Conservation (phyloP, 768 basidiomycete genomes). For the Mycena vulgaris region DNA sequence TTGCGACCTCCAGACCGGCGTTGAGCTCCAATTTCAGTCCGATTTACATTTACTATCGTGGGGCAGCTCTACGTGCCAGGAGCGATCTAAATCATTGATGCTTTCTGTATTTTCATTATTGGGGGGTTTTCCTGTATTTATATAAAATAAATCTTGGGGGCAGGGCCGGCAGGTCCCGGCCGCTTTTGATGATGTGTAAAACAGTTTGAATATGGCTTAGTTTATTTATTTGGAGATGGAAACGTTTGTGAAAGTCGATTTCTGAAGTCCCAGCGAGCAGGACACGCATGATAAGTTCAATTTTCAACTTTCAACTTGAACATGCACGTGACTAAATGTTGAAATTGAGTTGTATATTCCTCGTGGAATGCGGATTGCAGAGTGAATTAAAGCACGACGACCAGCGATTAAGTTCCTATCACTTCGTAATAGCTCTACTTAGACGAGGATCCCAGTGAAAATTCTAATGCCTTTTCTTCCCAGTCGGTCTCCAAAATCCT, state of each 20-base stretch:
- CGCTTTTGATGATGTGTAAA: no score
- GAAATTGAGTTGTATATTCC: not conserved
- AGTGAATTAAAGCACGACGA: no score
- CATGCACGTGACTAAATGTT: constrained; percentile 12
- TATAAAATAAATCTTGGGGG: not conserved
- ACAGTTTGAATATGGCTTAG: no score
- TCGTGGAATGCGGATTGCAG: no score
- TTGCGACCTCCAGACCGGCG: not conserved
- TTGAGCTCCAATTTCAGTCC: constrained; percentile 6
- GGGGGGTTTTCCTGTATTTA: not conserved
- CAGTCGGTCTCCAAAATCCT: constrained; percentile 51
- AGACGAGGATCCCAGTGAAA: not conserved
- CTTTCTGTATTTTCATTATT: not conserved
- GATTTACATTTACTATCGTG: constrained; percentile 29
- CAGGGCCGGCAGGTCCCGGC: no score
- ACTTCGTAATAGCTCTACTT: no score
- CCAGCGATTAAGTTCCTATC: no score
- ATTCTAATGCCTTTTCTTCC: constrained; percentile 40
- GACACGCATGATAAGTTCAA: no score
- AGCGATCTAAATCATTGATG: constrained; percentile 29
- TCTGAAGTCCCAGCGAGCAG: no score
- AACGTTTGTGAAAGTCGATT: no score
- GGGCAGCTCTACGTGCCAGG: constrained; percentile 26
- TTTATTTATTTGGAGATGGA: no score
- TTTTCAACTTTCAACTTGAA: no score